Conservation (phyloP, 1,284 basidiomycete species). For the Cutaneotrichosporon cavernicola region DNA sequence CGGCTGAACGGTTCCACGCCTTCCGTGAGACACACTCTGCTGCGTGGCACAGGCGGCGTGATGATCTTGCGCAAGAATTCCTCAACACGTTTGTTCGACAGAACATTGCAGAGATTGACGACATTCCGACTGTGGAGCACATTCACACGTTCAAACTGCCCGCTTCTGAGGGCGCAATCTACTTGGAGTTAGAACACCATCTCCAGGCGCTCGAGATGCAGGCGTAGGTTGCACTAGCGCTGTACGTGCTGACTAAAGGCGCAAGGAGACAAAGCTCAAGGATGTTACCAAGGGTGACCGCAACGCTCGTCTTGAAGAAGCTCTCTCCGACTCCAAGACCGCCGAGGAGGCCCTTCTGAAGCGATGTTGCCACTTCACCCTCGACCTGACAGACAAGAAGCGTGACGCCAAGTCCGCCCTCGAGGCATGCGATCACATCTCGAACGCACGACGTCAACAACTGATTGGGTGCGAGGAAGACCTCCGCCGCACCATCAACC, state of each 20-base stretch:
- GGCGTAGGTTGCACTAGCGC: constrained; percentile 33
- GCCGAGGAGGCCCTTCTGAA: constrained; percentile 89
- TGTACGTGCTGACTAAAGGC: constrained; percentile 51
- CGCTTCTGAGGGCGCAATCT: constrained; percentile 90
- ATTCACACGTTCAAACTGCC: constrained; percentile 72
- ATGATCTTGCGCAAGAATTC: constrained; percentile 79
- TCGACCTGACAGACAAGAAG: constrained; percentile 65
- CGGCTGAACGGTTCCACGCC: constrained; percentile 89
- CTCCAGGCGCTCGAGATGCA: constrained; percentile 60
- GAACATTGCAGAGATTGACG: constrained; percentile 95
- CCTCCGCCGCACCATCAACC: constrained; percentile 65
- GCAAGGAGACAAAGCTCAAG: constrained; percentile 70
- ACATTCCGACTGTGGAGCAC: constrained; percentile 76
- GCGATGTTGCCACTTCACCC: constrained; percentile 82
- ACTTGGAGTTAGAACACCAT: constrained; percentile 93
- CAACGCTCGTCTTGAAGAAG: constrained; percentile 79
- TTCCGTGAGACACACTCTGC: constrained; percentile 90
- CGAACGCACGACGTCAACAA: constrained; percentile 74
- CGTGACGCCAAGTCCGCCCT: constrained; percentile 62
- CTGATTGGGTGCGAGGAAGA: constrained; percentile 75
- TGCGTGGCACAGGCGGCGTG: constrained; percentile 87
- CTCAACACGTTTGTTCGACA: constrained; percentile 81
- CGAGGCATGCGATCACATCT: constrained; percentile 89
- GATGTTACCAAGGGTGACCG: constrained; percentile 65
- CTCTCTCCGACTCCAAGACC: constrained; percentile 83